Evolutionary conservation across 2,329 filamentous ascomycete genomes (phyloP), one percentile per base, ranked within the genome.

Genomic region (Fusarium oligoseptatum): DNA sequence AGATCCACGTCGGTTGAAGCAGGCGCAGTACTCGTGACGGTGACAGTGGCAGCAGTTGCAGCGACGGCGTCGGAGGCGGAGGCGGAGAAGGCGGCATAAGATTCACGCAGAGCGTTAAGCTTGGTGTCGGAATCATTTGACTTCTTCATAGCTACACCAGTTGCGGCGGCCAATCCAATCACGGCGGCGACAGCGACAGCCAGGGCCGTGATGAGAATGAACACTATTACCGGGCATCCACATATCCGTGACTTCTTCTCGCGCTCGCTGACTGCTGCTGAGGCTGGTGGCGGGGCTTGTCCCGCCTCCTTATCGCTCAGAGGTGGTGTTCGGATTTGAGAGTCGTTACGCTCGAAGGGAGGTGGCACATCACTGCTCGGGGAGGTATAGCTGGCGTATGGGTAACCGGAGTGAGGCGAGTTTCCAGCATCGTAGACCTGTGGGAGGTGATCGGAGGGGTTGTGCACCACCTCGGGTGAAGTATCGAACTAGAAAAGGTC

Each of bases 91-190:
- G 37, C 27, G 17, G 32, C 45, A 15, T 50, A 66, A 4, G 81
- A 67, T 15, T 48, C 56, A 2, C 57, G 57, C 24, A 73, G n/a
- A 9, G 37, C 48, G 1, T 60, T 79, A 17, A 85, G 70, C 62
- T 81, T 80, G 29, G 76, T 65, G 29, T 82, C 78, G 1, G 84
- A 84, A 14, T 81, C 71, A 61, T 80, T 85, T 7, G 85, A 84
- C 56, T 84, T 81, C 68, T 77, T 82, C 8, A 83, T 75, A 64
- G 85, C 82, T 7, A 87, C 77, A 7, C 85, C 86, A 2, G 84
- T 85, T 4, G 85, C 84, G 0, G 84, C 85, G 2, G 85, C 85
- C 29, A 87, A 77, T 1, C 85, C 85, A 62, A 87, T 83, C 14
- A 86, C 85, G 2, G 84, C 82, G 0, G 79, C 82, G 0, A 81